These are phyloP conservation scores for Cladosporium sp. DNA, from an alignment of 2,329 filamentous ascomycete species.

Conservation along the genomic window DNA sequence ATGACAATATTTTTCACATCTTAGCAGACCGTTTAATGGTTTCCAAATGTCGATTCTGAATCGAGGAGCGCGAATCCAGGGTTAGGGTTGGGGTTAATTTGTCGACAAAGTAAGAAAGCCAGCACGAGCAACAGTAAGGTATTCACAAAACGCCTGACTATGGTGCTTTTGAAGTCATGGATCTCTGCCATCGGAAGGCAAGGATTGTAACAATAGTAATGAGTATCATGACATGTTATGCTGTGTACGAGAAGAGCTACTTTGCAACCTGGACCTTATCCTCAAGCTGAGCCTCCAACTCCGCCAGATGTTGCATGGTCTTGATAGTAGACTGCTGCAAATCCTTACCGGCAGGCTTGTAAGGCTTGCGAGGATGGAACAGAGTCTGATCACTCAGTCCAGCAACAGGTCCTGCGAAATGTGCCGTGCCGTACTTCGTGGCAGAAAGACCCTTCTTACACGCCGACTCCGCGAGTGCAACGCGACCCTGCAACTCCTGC, in stretches of 20 bases:
- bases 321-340: slow-evolving; percentile 32
- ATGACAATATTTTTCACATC: too few relatives aligned
- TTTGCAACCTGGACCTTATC: slow-evolving; percentile 2
- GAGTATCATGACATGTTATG: background rate
- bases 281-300: slow-evolving; percentile 13
- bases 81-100: too few relatives aligned
- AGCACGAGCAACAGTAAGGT: too few relatives aligned
- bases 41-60: too few relatives aligned
- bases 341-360: slow-evolving; percentile 17
- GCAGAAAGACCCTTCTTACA: slow-evolving; percentile 65
- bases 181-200: too few relatives aligned
- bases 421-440: slow-evolving; percentile 62
- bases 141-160: too few relatives aligned
- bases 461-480: slow-evolving; percentile 61
- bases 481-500: slow-evolving; percentile 55
- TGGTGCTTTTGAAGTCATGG: too few relatives aligned
- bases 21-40: too few relatives aligned
- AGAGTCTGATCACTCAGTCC: slow-evolving; percentile 16
- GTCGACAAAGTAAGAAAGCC: too few relatives aligned
- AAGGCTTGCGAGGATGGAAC: slow-evolving; percentile 17
- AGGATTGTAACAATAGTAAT: too few relatives aligned
- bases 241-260: background rate
- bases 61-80: too few relatives aligned
- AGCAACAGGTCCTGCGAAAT: slow-evolving; percentile 17
- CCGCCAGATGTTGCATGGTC: slow-evolving; percentile 16